A percentile compares a stretch with the other conserved stretches of the same genome.
These are phyloP conservation scores for Paramecium bursaria DNA, from an alignment of 73 alveolate genomes.

Conservation along the genomic window DNA sequence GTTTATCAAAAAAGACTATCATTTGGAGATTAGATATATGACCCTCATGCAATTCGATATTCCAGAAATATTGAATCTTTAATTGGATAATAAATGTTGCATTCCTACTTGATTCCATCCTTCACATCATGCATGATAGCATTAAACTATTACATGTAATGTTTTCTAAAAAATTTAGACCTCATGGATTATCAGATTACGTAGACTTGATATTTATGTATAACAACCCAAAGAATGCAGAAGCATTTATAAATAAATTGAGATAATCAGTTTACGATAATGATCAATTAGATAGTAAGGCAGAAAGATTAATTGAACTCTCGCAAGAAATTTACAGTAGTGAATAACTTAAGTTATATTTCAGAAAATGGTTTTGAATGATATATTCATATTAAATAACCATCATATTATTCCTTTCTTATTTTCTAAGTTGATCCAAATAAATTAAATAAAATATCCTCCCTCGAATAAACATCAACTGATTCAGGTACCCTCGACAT, in stretches of 20 bases:
- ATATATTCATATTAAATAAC: conserved; percentile 29
- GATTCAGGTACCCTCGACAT: neutral
- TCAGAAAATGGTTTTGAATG: conserved; percentile 15
- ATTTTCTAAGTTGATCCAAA: conserved; percentile 10
- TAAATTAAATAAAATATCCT: conserved; percentile 11
- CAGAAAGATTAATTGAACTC: neutral
- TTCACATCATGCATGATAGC: neutral
- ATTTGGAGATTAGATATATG: conserved; percentile 13
- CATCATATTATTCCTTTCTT: too few relatives aligned
- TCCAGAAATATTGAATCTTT: conserved; percentile 29
- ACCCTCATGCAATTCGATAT: conserved; percentile 39
- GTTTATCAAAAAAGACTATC: neutral
- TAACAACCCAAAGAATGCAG: neutral
- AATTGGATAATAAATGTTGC: neutral
- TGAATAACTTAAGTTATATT: neutral
- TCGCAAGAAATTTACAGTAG: conserved; percentile 3
- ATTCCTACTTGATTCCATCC: conserved; percentile 4
- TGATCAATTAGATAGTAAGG: neutral
- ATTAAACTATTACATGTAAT: too few relatives aligned
- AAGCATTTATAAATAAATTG: neutral
- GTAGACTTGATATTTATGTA: neutral
- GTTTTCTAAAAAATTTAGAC: neutral
- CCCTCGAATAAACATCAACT: neutral
- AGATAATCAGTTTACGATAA: neutral
- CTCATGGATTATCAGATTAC: neutral